Base-by-base conservation (phyloP, 208 protist species). In the Crithidia mellificae region DNA sequence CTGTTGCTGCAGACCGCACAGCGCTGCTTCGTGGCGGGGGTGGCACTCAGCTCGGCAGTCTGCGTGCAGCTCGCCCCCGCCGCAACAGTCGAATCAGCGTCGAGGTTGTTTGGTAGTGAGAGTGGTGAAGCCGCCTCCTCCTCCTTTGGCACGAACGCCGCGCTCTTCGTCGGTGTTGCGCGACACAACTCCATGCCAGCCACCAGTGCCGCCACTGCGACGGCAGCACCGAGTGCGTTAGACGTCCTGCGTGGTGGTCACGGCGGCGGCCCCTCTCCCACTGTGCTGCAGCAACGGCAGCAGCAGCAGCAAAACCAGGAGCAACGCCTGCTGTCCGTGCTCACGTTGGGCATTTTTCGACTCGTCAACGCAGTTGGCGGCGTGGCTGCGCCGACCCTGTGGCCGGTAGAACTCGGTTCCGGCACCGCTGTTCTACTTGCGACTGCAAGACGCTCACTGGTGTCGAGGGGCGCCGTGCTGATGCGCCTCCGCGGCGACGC, bases 281-380 rank as follows among this genome's bases (percentile, higher is more conserved):
- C 14, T 14, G 17, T 51, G n/a, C 49, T 64, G 55, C 44, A 46
- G 41, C 41, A 46, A 29, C 27, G 15, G 34, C 27, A 46, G 17
- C 49, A 57, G 55, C 34, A 55, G 39, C 30, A 20, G 4, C 24
- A 20, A 39, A 49, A 50, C 58, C 41, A 36, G 30, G 63, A 68
- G 22, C 57, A 75, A 24, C 34, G 43, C 9, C 50, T 63, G 22
- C 36, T 80, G 24, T 53, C 24, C 6, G 50, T 34, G 29, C 63
- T 75, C 15, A 58, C 75, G 30, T 15, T 32, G 9, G 46, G 72
- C 29, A 38, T 78, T 20, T 29, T 83, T 32, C 39, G 41, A 22
- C 50, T 90, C 29, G 77, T 84, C 43, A 52, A 69, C 17, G 39
- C 38, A 6, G 1, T 76, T 17, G 54, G 46, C 17, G 36, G 70